Percentiles rank a stretch among this genome's conserved stretches.
Evolutionary conservation across 192 early-diverging fungal genomes (phyloP).

Genomic region (Coemansia aciculifera): DNA sequence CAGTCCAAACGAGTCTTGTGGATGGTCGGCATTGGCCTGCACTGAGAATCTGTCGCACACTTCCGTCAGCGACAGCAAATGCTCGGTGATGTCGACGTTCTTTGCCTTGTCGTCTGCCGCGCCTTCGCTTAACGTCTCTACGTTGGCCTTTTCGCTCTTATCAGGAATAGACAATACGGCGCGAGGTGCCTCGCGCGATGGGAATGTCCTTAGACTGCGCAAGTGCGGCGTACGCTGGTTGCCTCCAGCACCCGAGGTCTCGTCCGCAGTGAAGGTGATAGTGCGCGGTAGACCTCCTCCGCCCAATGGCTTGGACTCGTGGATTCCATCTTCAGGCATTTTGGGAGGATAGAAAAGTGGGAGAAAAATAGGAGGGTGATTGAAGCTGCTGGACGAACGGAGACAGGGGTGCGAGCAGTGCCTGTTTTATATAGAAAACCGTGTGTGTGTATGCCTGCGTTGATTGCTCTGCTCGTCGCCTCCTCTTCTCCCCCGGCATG

Average conservation of each 20-base stretch:
- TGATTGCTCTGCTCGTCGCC: neutral
- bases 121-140: neutral
- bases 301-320: conserved; percentile 4
- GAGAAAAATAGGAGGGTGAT: neutral
- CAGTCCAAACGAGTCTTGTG: conserved; percentile 72
- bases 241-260: conserved; percentile 5
- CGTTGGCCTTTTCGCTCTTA: conserved; percentile 6
- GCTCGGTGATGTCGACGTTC: conserved; percentile 59
- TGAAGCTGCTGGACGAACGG: neutral
- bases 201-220: conserved; percentile 9
- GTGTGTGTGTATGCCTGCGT: neutral
- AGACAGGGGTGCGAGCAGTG: neutral
- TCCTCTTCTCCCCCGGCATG: neutral
- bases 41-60: conserved; percentile 56
- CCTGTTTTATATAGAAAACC: neutral
- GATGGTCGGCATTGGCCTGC: conserved; percentile 59
- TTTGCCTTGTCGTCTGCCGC: conserved; percentile 20
- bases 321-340: conserved; percentile 11
- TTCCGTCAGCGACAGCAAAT: conserved; percentile 61
- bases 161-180: neutral
- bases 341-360: neutral
- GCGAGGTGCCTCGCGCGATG: conserved; percentile 15
- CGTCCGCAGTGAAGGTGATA: conserved; percentile 25
- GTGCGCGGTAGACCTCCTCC: conserved; percentile 17
- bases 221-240: conserved; percentile 8